Conservation (phyloP, 805 yeast species). For the Ogataea populi-albae region DNA sequence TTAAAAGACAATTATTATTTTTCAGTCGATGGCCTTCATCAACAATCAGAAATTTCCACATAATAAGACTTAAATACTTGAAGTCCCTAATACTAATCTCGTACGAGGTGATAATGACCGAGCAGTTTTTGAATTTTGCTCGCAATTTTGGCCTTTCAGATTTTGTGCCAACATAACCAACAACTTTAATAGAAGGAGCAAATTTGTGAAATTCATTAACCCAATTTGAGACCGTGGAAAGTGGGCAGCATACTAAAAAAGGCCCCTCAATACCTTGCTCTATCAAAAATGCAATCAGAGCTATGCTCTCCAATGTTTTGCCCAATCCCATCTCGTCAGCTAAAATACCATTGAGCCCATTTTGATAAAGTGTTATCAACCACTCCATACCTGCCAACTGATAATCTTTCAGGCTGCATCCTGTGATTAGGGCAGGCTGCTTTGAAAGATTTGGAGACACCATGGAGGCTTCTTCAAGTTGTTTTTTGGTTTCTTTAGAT, state of each 20-base stretch:
- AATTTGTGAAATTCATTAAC: slow-evolving; percentile 63
- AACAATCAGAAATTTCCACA: slow-evolving; percentile 84
- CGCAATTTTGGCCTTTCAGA: slow-evolving; percentile 49
- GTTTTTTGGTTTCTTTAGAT: slow-evolving; percentile 23
- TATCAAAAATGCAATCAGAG: slow-evolving; percentile 68
- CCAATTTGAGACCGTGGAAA: slow-evolving; percentile 89
- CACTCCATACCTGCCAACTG: slow-evolving; percentile 90
- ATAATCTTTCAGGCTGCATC: slow-evolving; percentile 71
- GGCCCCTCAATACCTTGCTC: slow-evolving; percentile 82
- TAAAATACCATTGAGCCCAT: slow-evolving; percentile 90
- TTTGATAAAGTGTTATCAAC: slow-evolving; percentile 84
- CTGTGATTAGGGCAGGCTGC: slow-evolving; percentile 56
- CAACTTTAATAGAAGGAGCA: slow-evolving; percentile 64
- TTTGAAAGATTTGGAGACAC: slow-evolving; percentile 9
- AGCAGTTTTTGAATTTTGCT: slow-evolving; percentile 29
- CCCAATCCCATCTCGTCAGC: slow-evolving; percentile 99
- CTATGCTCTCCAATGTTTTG: slow-evolving; percentile 84
- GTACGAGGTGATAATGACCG: slow-evolving; percentile 76
- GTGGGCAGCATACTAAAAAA: slow-evolving; percentile 73
- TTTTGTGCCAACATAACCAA: slow-evolving; percentile 66
- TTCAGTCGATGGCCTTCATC: slow-evolving; percentile 96
- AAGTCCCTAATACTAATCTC: slow-evolving; percentile 76
- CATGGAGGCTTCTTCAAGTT: slow-evolving; percentile 16
- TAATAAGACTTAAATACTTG: slow-evolving; percentile 44
- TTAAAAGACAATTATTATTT: slow-evolving; percentile 74